These are phyloP conservation scores for Hibiscus trionum DNA, from an alignment of 345 rosid genomes.

Conservation along the genomic window DNA sequence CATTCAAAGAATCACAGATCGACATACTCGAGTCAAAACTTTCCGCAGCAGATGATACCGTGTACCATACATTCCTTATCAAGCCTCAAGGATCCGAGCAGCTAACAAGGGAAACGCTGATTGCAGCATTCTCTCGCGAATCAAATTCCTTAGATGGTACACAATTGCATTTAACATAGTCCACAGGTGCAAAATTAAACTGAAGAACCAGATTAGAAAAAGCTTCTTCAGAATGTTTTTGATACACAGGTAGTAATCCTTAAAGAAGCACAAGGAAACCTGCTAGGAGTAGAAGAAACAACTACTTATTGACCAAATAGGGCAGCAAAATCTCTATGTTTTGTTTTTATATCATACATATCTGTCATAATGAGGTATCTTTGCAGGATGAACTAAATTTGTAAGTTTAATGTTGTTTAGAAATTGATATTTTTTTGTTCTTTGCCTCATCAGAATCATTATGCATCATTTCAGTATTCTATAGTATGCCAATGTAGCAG, in stretches of 20 bases:
- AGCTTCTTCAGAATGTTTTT: slow-evolving; percentile 39
- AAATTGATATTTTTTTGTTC: slow-evolving; percentile 14
- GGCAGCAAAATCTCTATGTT: slow-evolving; percentile 32
- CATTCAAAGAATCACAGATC: slow-evolving; percentile 55
- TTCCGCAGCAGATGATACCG: slow-evolving; percentile 45
- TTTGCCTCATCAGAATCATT: neutral
- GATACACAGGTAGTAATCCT: slow-evolving; percentile 22
- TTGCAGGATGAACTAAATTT: slow-evolving; percentile 34
- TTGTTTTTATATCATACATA: slow-evolving; percentile 45
- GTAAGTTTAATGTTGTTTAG: slow-evolving; percentile 29
- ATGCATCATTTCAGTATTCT: neutral
- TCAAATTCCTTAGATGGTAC: slow-evolving; percentile 41
- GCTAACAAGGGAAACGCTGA: slow-evolving; percentile 73
- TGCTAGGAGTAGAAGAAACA: slow-evolving; percentile 35
- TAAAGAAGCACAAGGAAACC: slow-evolving; percentile 15
- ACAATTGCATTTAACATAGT: slow-evolving; percentile 22
- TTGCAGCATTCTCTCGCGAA: slow-evolving; percentile 48
- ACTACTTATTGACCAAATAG: slow-evolving; percentile 39
- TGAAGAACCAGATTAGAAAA: slow-evolving; percentile 25
- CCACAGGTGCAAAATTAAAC: slow-evolving; percentile 27
- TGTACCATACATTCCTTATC: slow-evolving; percentile 67
- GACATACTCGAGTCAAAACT: slow-evolving; percentile 61
- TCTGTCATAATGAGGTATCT: slow-evolving; percentile 31
- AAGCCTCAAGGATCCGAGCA: slow-evolving; percentile 64
- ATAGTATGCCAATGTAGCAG: too few species aligned